Percentiles rank a stretch among this genome's conserved stretches.
phyloP scores from a whole-genome alignment of 2,329 filamentous ascomycete species.

The Claviceps sp. region DNA sequence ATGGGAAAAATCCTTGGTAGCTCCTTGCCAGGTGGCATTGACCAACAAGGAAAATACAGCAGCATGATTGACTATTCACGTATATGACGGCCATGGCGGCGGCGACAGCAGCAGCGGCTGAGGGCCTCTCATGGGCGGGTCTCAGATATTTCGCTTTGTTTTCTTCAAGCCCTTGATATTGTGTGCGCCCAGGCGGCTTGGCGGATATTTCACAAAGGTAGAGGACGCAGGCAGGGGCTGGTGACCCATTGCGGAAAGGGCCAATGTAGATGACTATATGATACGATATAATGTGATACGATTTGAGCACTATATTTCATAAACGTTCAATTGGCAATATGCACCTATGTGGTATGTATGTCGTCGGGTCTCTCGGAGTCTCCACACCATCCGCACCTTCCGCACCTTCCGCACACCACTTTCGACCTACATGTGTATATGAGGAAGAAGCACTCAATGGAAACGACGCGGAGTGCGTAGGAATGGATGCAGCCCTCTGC shows the following conservation, averaged over 20 bases:
- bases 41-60: slow-evolving; percentile 21
- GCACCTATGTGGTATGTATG: too few species aligned
- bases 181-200: background rate
- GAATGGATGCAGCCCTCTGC: too few species aligned
- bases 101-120: slow-evolving; percentile 7
- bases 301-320: background rate
- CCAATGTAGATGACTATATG: slow-evolving; percentile 3
- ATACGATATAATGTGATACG: slow-evolving; percentile 2
- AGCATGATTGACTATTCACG: background rate
- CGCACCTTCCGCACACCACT: too few species aligned
- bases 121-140: too few species aligned
- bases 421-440: too few species aligned
- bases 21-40: slow-evolving; percentile 10
- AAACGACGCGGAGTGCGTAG: too few species aligned
- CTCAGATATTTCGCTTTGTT: background rate
- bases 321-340: background rate
- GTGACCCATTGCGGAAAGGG: background rate
- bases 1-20: slow-evolving; percentile 55
- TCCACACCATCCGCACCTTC: too few species aligned
- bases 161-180: background rate
- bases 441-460: too few species aligned
- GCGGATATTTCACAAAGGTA: background rate
- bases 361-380: too few species aligned
- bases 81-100: background rate
- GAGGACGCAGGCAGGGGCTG: background rate